phyloP scores from a whole-genome alignment of 306 rosid species.

The Corylus avellana region DNA sequence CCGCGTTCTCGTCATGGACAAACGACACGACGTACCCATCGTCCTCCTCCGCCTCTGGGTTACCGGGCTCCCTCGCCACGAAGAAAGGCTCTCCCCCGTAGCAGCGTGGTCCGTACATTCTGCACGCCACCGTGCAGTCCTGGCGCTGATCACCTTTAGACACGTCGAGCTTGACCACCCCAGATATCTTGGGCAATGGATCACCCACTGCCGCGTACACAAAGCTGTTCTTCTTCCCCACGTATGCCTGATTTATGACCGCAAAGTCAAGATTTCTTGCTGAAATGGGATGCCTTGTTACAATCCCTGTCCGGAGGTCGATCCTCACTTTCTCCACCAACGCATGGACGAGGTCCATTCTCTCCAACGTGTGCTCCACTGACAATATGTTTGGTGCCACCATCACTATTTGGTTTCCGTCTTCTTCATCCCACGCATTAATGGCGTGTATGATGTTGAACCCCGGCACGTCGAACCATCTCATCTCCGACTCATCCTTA shows the following conservation, averaged over 20 bases:
- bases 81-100: slow-evolving; percentile 88
- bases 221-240: slow-evolving; percentile 51
- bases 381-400: slow-evolving; percentile 82
- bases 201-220: slow-evolving; percentile 81
- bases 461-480: slow-evolving; percentile 89
- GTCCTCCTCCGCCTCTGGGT: slow-evolving; percentile 49
- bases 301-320: slow-evolving; percentile 56
- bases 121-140: slow-evolving; percentile 60
- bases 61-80: slow-evolving; percentile 53
- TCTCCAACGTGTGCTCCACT: slow-evolving; percentile 73
- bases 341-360: slow-evolving; percentile 65
- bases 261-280: slow-evolving; percentile 72
- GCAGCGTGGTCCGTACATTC: slow-evolving; percentile 68
- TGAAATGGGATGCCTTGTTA: slow-evolving; percentile 63
- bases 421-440: slow-evolving; percentile 91
- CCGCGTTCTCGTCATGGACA: slow-evolving; percentile 65
- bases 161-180: slow-evolving; percentile 85
- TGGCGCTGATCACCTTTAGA: slow-evolving; percentile 31
- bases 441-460: slow-evolving; percentile 74
- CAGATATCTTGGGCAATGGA: slow-evolving; percentile 87
- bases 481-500: slow-evolving; percentile 54
- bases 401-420: slow-evolving; percentile 48
- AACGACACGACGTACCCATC: slow-evolving; percentile 72
- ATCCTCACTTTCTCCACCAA: slow-evolving; percentile 72
- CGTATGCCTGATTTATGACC: slow-evolving; percentile 46